Base-by-base conservation (phyloP, 208 protist species). In the Wallacemonas sp. region DNA sequence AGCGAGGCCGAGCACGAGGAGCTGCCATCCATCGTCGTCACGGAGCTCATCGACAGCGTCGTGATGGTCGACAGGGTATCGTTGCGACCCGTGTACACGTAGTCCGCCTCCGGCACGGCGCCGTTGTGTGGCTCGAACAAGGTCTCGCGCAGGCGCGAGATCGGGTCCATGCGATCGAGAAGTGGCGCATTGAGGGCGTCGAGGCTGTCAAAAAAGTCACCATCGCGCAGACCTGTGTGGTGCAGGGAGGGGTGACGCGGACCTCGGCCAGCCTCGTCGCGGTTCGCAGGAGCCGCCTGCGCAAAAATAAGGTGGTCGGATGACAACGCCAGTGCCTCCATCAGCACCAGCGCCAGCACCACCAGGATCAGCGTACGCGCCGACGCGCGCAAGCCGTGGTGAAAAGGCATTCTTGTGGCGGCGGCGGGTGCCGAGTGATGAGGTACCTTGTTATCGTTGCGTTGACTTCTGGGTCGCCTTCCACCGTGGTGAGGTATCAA, bases 1-100 rank as follows among this genome's bases (percentile, higher is more conserved):
- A 66, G 63, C 16, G 67, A 61, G 25, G 63, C 54, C 0, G 74
- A 76, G 64, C 87, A 94, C 11, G 59, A 45, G 7, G 81, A 78
- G 3, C 38, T 10, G 26, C 41, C 42, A 25, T 64, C 57, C 42
- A 64, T 64, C 22, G 39, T 50, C 25, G 23, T 3, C 32, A 57
- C 38, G n/a, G 39, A 45, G 39, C 50, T 62, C 36, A 44, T 66
- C 26, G 57, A 59, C 16, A 62, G 48, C 49, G 48, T 59, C 4
- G 39, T 49, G 61, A 66, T 54, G 25, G 61, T 26, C 8, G 31
- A 18, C 11, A n/a, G 61, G 25, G 39, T 55, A 12, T 41, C 29
- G 41, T 41, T 49, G 41, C 8, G 42, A 7, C 25, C 28, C 23
- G 42, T 31, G 41, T 41, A 55, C 3, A 42, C 20, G 61, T 32